Base-by-base conservation (phyloP, 2,329 filamentous ascomycete genomes). In the Fusarium vanettenii region DNA sequence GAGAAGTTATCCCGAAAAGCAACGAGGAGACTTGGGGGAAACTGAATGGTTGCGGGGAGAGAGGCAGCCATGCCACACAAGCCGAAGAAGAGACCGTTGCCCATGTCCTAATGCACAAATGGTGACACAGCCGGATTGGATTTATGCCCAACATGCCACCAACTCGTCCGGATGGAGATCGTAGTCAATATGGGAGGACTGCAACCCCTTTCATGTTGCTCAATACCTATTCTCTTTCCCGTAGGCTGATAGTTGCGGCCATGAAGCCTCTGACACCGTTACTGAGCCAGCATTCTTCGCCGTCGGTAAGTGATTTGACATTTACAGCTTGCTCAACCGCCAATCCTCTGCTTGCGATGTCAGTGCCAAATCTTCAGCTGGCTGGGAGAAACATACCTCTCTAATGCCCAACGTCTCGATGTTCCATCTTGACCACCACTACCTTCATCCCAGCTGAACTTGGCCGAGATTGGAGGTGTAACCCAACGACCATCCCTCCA, bases 261-360 rank as follows among this genome's bases (percentile, higher is more conserved):
- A 92, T 86, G 75, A 97, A 98, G 0, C 96, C 96, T 73, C 93
- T 89, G 2, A 96, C 93, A 0, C 94, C 95, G 82, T 96, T 98
- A 82, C 95, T 98, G 63, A 98, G 84, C 93, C 95, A 97, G 71
- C 95, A 93, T 63, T 92, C 88, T 81, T 98, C 95, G 1, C 92
- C 94, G 73, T 94, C 87, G 5, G 86, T 80, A 14, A 98, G 81
- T 8, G 91, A 91, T 14, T 87, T 84, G 3, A 85, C 86, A n/a
- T 81, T 82, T 18, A 98, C 86, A 4, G 85, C 82, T 72, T 91
- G 89, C 79, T 97, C 93, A 33, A 88, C 86, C 63, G 90, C 95
- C 52, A 97, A 84, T 0, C 84, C 85, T 67, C 88, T 90, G 45
- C 31, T 25, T 11, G 37, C 18, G 50, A 33, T 16, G 61, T 71